Percentiles rank a stretch among this genome's conserved stretches.
Conservation (phyloP, 345 rosid genomes). For the Gossypium raimondii region DNA sequence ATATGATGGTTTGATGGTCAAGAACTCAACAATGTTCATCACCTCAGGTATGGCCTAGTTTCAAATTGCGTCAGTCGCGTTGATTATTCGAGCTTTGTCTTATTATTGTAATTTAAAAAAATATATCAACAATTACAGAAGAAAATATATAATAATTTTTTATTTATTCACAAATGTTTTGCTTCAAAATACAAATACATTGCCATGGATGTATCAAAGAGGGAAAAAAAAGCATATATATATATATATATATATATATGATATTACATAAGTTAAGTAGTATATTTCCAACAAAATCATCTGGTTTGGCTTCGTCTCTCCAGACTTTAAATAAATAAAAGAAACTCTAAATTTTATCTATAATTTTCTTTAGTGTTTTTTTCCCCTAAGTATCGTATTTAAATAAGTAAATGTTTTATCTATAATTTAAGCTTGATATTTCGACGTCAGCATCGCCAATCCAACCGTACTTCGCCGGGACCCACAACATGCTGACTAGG, state of each 20-base stretch:
- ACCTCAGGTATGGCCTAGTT: fast-evolving
- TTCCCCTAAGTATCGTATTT: too few species aligned
- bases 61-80: fast-evolving
- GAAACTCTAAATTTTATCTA: not conserved
- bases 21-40: fast-evolving
- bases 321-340: slow-evolving; percentile 7
- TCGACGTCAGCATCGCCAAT: slow-evolving; percentile 56
- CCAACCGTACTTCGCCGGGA: slow-evolving; percentile 58
- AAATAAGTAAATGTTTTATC: too few species aligned
- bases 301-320: slow-evolving; percentile 42
- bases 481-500: slow-evolving; percentile 68
- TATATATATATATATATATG: not conserved
- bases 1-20: too few species aligned
- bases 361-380: not conserved
- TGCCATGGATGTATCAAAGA: not conserved
- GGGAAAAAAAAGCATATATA: not conserved
- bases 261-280: not conserved
- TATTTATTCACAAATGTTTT: not conserved
- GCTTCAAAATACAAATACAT: not conserved
- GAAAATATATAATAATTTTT: not conserved
- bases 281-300: not conserved
- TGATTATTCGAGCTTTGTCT: fast-evolving
- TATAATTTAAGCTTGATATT: not conserved
- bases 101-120: not conserved
- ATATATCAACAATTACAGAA: not conserved